Evolutionary conservation across 73 alveolate genomes (phyloP).

Genomic region (Paraurostyla sp.): DNA sequence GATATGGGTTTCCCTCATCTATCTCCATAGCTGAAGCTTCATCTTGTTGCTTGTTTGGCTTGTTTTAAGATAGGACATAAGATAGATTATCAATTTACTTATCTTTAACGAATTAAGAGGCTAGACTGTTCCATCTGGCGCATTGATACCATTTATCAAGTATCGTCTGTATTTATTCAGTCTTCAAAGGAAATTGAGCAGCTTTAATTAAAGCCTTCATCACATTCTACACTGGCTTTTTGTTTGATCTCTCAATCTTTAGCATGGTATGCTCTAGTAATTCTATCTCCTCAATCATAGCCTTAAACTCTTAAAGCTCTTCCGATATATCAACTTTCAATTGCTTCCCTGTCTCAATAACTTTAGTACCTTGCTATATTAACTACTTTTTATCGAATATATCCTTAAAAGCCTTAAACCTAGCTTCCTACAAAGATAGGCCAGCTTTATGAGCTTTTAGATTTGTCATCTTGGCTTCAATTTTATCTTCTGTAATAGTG

Average conservation of each 20-base stretch:
- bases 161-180: neutral
- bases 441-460: neutral
- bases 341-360: neutral
- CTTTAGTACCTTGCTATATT: neutral
- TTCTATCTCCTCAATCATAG: neutral
- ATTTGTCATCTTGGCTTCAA: neutral
- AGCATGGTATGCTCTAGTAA: neutral
- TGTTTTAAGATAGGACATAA: neutral
- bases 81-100: neutral
- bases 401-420: neutral
- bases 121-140: neutral
- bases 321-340: constrained; percentile 10
- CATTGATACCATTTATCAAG: constrained; percentile 27
- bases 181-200: neutral
- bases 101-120: neutral
- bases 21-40: constrained; percentile 9
- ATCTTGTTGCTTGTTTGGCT: neutral
- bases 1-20: constrained; percentile 34
- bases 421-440: neutral
- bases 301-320: neutral
- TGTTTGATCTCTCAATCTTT: neutral
- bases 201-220: neutral
- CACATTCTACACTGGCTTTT: neutral
- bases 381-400: neutral
- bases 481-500: neutral